Evolutionary conservation across 768 basidiomycete species (phyloP), one percentile per base, ranked within the genome.

Genomic region (Auricularia heimuer): DNA sequence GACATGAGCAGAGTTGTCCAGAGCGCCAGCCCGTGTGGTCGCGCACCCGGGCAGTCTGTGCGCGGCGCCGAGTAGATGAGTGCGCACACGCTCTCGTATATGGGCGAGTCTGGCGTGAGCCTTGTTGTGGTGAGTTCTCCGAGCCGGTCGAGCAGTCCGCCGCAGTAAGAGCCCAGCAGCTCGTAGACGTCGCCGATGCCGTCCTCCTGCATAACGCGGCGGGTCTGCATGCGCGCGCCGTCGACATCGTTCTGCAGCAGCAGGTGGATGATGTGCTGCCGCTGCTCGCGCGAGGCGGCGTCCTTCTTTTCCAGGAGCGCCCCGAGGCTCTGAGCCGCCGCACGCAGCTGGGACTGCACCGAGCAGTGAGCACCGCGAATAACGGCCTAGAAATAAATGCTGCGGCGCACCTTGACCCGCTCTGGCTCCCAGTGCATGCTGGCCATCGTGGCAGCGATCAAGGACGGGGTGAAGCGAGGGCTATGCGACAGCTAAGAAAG

Each of bases 181-280:
- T 60, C 56, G 56, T 60, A 60, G 11, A 60, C 56, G 29, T 60
- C 56, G 24, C 16, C 56, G 29, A 60, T 7, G 21, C 24, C 56
- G 56, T 60, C 56, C 16, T 60, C 56, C 24, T 60, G 56, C 56
- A 60, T 60, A 7, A 35, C 56, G 29, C 56, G 56, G 11, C 56
- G 56, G 16, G 56, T 60, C 56, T 60, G 56, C 29, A 60, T 60
- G 14, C 56, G 56, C 34, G 56, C 56, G 34, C 34, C 34, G 56
- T 60, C 56, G 56, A 60, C 56, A 24, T 60, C 56, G 56, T 60
- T 60, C 34, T 60, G 56, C 56, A 60, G 34, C 34, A 60, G 56
- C 56, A 60, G 56, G 14, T 29, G 34, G 14, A 60, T 29, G 34
- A 60, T 34, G 29, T 60, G 56, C 24, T 24, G 16, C 1, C 56